Evolutionary conservation across 1,284 basidiomycete genomes (phyloP).

Genomic region (Cutaneotrichosporon dermatis): DNA sequence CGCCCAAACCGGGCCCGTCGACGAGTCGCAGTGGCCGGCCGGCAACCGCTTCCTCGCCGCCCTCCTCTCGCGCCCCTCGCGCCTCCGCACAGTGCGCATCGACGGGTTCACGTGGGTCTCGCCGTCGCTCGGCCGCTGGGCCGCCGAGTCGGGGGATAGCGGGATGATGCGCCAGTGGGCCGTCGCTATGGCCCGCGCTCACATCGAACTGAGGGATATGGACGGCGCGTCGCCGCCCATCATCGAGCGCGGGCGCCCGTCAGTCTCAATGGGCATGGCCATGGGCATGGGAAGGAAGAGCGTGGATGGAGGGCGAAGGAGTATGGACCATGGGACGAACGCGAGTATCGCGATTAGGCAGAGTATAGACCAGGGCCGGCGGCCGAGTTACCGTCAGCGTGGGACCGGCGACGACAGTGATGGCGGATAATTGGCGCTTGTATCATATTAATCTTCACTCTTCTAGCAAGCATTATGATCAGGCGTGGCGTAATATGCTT

Average conservation of each 20-base stretch:
- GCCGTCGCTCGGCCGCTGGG: constrained; percentile 31
- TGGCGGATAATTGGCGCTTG: neutral
- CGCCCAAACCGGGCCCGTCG: neutral
- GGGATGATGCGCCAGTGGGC: constrained; percentile 42
- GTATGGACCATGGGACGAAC: neutral
- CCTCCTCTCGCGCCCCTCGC: constrained; percentile 9
- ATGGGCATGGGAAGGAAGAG: neutral
- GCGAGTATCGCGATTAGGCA: neutral
- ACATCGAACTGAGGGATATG: constrained; percentile 38
- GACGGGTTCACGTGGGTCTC: constrained; percentile 44
- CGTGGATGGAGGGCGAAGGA: neutral
- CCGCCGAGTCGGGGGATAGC: constrained; percentile 34
- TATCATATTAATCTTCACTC: too few species aligned
- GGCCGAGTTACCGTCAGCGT: neutral
- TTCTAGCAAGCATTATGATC: too few species aligned
- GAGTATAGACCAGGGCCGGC: constrained; percentile 1
- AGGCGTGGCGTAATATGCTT: too few species aligned
- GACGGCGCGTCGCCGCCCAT: constrained; percentile 29
- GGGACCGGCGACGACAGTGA: neutral
- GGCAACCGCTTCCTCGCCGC: constrained; percentile 21
- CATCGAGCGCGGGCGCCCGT: constrained; percentile 10
- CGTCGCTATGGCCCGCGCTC: constrained; percentile 14
- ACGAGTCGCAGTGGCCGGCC: neutral
- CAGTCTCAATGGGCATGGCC: neutral
- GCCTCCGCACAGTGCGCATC: constrained; percentile 23